Evolutionary conservation across 805 yeast species (phyloP), one percentile per base, ranked within the genome.

Genomic region (Metschnikowia koreensis): DNA sequence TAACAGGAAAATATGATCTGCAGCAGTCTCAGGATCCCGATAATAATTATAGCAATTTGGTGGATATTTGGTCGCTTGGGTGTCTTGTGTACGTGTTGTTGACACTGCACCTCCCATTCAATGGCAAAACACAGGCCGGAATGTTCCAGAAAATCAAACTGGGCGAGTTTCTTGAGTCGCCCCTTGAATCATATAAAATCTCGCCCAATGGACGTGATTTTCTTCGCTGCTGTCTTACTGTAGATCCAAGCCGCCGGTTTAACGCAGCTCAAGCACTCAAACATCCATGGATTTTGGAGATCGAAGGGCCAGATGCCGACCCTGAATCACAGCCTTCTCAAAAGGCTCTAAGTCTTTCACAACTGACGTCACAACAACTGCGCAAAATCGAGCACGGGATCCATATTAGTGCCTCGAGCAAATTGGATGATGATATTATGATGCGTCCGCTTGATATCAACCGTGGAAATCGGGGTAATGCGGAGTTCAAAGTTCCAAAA

Each of bases 61-160:
- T 94, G 13, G 99, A 94, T 66, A 89, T 94, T 80, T 94, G 99
- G 99, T 90, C 97, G 1, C 77, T 94, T 51, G 99, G 99, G 0
- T 94, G 99, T 68, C 71, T 94, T 28, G 86, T 91, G 0, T 94
- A 91, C 71, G 99, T 94, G 4, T 83, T 93, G 26, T 68, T 94
- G 48, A 93, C 99, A 0, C 93, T 94, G 0, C 97, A 90, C 76
- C 74, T 93, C 54, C 99, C 99, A 7, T 94, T 94, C 66, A 90
- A 93, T 66, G 97, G 97, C 0, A 80, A 85, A 47, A 89, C 97
- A 0, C 98, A 93, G 62, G 92, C 88, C 13, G 87, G 88, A 54
- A 73, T 94, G 61, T 89, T 89, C 68, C 79, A 79, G 52, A 86
- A 87, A 60, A 92, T 94, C 44, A 77, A 81, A 48, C 69, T 77